Percentiles rank a stretch among this genome's conserved stretches.
Conservation (phyloP, 345 rosid genomes). For the Rhodomyrtus tomentosa region DNA sequence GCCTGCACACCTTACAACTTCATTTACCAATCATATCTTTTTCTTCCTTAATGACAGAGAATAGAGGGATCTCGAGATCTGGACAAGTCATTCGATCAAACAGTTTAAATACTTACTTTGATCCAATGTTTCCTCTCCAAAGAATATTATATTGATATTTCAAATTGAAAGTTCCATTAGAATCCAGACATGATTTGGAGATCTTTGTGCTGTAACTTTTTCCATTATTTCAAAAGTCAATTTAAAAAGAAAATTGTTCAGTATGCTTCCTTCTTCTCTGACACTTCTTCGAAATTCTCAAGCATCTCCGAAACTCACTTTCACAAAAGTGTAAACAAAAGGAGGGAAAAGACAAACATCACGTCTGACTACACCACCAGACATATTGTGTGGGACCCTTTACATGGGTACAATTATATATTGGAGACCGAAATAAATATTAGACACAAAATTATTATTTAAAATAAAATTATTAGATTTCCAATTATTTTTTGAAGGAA, state of each 20-base stretch:
- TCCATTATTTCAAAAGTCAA: not conserved
- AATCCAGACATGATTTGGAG: not conserved
- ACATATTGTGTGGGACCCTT: not conserved
- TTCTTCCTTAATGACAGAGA: no score
- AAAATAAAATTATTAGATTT: not conserved
- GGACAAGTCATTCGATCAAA: fast-evolving
- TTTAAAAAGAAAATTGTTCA: not conserved
- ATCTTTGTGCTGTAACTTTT: not conserved
- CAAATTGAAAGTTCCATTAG: not conserved
- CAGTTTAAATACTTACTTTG: no score
- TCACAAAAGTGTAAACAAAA: not conserved
- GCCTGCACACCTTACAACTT: fast-evolving
- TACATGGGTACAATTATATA: not conserved
- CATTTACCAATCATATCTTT: no score
- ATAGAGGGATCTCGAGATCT: no score
- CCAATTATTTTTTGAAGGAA: not conserved
- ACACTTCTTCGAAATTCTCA: not conserved
- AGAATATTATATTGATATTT: not conserved
- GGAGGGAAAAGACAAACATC: not conserved
- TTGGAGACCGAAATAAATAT: not conserved
- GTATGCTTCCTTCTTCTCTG: not conserved
- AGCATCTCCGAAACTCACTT: not conserved
- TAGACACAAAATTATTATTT: not conserved
- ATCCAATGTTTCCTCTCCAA: not conserved
- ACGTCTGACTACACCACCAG: not conserved